Evolutionary conservation across 192 early-diverging fungal species (phyloP).

Genomic region (Entomortierella lignicola): DNA sequence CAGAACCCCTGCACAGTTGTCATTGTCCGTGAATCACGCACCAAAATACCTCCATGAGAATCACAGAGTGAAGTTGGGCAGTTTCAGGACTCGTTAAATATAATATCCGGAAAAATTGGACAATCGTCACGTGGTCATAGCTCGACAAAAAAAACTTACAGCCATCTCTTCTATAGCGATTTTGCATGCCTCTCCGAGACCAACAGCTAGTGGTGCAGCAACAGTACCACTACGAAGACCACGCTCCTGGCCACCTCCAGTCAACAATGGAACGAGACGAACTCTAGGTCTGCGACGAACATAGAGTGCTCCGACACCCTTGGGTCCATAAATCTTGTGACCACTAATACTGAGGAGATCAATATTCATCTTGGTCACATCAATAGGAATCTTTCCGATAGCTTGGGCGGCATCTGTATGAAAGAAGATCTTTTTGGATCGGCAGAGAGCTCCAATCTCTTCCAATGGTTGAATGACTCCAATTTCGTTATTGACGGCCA

Average conservation of each 20-base stretch:
- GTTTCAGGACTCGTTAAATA: conserved; percentile 27
- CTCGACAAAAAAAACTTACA: conserved; percentile 57
- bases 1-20: conserved; percentile 70
- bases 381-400: conserved; percentile 93
- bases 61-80: not conserved
- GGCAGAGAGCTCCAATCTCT: conserved; percentile 91
- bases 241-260: conserved; percentile 96
- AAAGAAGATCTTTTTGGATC: conserved; percentile 91
- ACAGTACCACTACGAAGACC: conserved; percentile 95
- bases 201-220: conserved; percentile 89
- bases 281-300: conserved; percentile 94
- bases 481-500: conserved; percentile 99
- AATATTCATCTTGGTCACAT: conserved; percentile 92
- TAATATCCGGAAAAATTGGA: conserved; percentile 53
- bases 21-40: conserved; percentile 41
- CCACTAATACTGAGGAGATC: conserved; percentile 97
- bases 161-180: conserved; percentile 84
- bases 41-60: conserved; percentile 7
- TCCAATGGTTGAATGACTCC: conserved; percentile 94
- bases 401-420: conserved; percentile 98
- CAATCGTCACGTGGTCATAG: conserved; percentile 50
- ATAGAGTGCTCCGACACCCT: conserved; percentile 94
- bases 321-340: conserved; percentile 98
- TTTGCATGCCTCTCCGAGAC: conserved; percentile 89
- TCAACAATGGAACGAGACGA: conserved; percentile 88